Evolutionary conservation across 371 early-diverging fungal genomes (phyloP).

Genomic region (Nematocida minor): DNA sequence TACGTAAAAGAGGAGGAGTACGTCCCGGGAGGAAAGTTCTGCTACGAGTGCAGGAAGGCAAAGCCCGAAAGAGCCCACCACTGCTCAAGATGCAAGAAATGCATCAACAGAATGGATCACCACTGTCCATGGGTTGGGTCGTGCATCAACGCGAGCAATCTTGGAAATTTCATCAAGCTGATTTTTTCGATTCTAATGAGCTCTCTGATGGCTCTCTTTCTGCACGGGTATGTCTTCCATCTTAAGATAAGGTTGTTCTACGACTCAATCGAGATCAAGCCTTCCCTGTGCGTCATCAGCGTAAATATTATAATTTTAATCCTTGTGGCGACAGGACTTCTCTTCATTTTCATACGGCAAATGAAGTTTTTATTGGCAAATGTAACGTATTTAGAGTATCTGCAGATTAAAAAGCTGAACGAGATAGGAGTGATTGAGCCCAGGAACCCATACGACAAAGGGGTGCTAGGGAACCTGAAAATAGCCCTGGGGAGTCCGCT

Average conservation of each 20-base stretch:
- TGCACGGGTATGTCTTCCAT: not conserved
- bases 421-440: not conserved
- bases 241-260: not conserved
- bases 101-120: constrained; percentile 94
- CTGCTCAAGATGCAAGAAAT: constrained; percentile 84
- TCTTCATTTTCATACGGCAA: constrained; percentile 43
- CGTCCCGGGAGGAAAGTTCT: constrained; percentile 54
- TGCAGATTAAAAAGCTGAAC: constrained; percentile 22
- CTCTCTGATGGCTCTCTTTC: not conserved
- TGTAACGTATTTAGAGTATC: constrained; percentile 56
- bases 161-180: constrained; percentile 66
- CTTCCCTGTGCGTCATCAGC: not conserved
- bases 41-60: constrained; percentile 68
- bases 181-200: constrained; percentile 42
- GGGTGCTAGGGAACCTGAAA: constrained; percentile 35
- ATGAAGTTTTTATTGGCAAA: constrained; percentile 23
- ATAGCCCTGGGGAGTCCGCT: constrained; percentile 40
- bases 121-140: constrained; percentile 94
- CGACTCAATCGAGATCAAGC: not conserved
- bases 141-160: constrained; percentile 76
- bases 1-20: constrained; percentile 37
- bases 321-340: not conserved
- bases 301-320: not conserved
- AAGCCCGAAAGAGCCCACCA: constrained; percentile 91
- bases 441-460: constrained; percentile 55